Evolutionary conservation across 2,329 filamentous ascomycete genomes (phyloP).

Genomic region (Phialophora expanda): DNA sequence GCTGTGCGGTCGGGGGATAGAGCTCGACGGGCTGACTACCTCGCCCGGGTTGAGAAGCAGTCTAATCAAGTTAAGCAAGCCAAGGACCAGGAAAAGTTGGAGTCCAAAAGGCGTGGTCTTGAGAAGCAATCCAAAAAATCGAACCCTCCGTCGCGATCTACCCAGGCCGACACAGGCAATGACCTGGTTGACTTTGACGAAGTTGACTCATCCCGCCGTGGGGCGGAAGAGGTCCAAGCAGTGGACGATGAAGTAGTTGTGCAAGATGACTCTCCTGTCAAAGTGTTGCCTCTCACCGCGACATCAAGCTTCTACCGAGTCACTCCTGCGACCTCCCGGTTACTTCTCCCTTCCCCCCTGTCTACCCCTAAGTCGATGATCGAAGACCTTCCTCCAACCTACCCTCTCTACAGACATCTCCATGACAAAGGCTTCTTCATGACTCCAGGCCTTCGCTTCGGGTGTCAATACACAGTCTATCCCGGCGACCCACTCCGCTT

Average conservation of each 20-base stretch:
- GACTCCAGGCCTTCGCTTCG: slow-evolving; percentile 90
- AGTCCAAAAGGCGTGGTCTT: slow-evolving; percentile 56
- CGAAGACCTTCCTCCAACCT: slow-evolving; percentile 57
- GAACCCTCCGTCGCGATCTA: slow-evolving; percentile 33
- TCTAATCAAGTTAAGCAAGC: slow-evolving; percentile 57
- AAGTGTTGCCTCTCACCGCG: slow-evolving; percentile 8
- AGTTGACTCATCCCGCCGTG: slow-evolving; percentile 21
- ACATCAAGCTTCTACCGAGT: slow-evolving; percentile 41
- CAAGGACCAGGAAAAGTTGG: slow-evolving; percentile 55
- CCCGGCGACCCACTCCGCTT: slow-evolving; percentile 93
- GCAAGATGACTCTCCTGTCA: slow-evolving; percentile 13
- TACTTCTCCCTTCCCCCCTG: slow-evolving; percentile 49
- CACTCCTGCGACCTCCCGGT: slow-evolving; percentile 58
- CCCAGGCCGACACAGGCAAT: not conserved
- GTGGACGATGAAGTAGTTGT: slow-evolving; percentile 5
- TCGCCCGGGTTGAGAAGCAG: slow-evolving; percentile 61
- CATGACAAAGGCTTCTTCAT: slow-evolving; percentile 82
- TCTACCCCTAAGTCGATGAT: slow-evolving; percentile 38
- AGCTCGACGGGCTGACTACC: slow-evolving; percentile 66
- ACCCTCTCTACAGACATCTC: slow-evolving; percentile 79
- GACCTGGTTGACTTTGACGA: slow-evolving; percentile 25
- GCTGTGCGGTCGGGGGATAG: slow-evolving; percentile 65
- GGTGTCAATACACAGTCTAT: slow-evolving; percentile 92
- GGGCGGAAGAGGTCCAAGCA: slow-evolving; percentile 10
- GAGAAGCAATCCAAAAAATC: slow-evolving; percentile 54